A percentile compares a stretch with the other conserved stretches of the same genome.
Evolutionary conservation across 2,329 filamentous ascomycete genomes (phyloP).

Genomic region (Exophiala dermatitidis): DNA sequence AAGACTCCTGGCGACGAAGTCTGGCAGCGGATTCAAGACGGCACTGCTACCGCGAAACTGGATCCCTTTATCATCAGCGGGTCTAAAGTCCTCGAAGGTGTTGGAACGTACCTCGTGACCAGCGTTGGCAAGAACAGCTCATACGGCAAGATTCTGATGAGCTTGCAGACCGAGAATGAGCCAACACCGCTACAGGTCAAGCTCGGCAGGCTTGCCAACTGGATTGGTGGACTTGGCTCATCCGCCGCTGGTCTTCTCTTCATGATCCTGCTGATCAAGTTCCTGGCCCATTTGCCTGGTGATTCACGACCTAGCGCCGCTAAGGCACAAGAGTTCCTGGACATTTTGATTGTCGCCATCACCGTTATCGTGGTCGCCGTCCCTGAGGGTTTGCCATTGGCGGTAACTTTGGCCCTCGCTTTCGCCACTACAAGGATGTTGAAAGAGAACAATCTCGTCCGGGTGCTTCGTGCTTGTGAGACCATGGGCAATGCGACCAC

Average conservation of each 20-base stretch:
- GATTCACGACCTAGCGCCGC: slow-evolving; percentile 52
- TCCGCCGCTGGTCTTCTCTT: slow-evolving; percentile 71
- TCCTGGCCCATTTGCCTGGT: slow-evolving; percentile 59
- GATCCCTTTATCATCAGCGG: slow-evolving; percentile 77
- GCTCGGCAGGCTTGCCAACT: slow-evolving; percentile 66
- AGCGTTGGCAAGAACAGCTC: slow-evolving; percentile 66
- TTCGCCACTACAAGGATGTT: slow-evolving; percentile 73
- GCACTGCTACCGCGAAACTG: slow-evolving; percentile 48
- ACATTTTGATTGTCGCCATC: slow-evolving; percentile 70
- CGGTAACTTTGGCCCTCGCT: slow-evolving; percentile 68
- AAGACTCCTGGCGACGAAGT: slow-evolving; percentile 57
- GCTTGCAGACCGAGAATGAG: slow-evolving; percentile 64
- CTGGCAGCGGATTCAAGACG: slow-evolving; percentile 48
- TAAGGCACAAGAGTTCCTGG: slow-evolving; percentile 71
- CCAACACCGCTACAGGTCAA: slow-evolving; percentile 71
- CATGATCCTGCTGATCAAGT: slow-evolving; percentile 77
- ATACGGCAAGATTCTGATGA: slow-evolving; percentile 68
- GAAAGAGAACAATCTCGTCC: slow-evolving; percentile 68
- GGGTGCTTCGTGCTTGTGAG: slow-evolving; percentile 69
- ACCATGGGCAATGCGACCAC: slow-evolving; percentile 76
- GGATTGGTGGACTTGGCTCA: slow-evolving; percentile 71
- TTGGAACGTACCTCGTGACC: slow-evolving; percentile 67
- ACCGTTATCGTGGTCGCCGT: slow-evolving; percentile 76
- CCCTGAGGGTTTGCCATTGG: slow-evolving; percentile 67
- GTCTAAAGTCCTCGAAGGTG: slow-evolving; percentile 67